Evolutionary conservation across 768 basidiomycete genomes (phyloP), one percentile per base, ranked within the genome.

Genomic region (Amanita jacksonii): DNA sequence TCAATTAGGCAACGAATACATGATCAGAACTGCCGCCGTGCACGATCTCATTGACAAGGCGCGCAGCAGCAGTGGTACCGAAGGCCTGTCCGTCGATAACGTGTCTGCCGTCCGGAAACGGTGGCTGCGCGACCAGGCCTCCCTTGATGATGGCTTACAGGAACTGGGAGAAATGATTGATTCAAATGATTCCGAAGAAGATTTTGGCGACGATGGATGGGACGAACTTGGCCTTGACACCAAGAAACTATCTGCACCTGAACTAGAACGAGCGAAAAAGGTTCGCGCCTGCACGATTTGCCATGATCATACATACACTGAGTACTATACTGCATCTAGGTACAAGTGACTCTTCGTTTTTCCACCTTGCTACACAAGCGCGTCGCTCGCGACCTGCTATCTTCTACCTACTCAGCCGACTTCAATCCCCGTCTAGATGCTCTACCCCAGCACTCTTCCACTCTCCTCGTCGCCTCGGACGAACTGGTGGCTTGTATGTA

Each of bases 401-500:
- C 69, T 2, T 42, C 54, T 15, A 47, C 54, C 23, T 32, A 47
- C n/a, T 19, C 47, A 16, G 41, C 24, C 23, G 44, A 49, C 48
- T 44, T 50, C 51, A 52, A 65, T 12, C 34, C 57, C 1, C 51
- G 57, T 15, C 61, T 83, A n/a, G 81, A 84, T 53, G 42, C 52
- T 16, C 63, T 88, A 4, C 67, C 72, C 12, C 30, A 55, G 2
- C 62, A 62, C 7, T 86, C 83, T 2, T 63, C 71, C 23, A 53
- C 59, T 5, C 65, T 85, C 16, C 65, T 81, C 13, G 56, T 68
- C 38, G 67, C 72, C 3, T 68, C 74, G 3, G 85, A 88, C 55
- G 81, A 88, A 31, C 63, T 86, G 42, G 70, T 81, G 16, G 69
- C 80, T n/a, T 62, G 77, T 2, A 61, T 84, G 31, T 83, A 87